Base-by-base conservation (phyloP, 2,329 filamentous ascomycete genomes). In the Cadophora sp. region DNA sequence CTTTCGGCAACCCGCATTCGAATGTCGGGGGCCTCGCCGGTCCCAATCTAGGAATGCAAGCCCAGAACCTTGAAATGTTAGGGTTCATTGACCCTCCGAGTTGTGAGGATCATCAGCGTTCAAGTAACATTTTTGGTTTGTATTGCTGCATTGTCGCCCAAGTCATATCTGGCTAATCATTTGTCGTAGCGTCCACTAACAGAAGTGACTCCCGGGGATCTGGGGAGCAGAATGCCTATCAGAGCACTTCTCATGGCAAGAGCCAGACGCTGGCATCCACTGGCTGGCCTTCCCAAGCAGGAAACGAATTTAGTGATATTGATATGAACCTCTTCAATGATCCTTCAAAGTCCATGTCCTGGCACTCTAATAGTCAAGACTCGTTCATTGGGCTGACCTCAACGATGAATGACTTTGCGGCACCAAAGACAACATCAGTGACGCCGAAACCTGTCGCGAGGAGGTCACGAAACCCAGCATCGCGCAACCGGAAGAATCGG, bases 1-100 rank as follows among this genome's bases (percentile, higher is more conserved):
- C 43, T 19, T 34, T 62, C 60, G 60, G 43, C 60, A 26, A 62
- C 11, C 48, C 43, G 43, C 60, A 62, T 29, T 31, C 46, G 40
- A 46, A 62, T 24, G 11, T 50, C 8, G 9, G 37, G 26, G 60
- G n/a, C 27, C 53, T 65, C 53, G 43, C 53, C 55, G 63, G n/a
- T 12, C 53, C 14, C 26, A 11, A 65, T 59, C 26, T 34, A 12
- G 63, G n/a, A 34, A 16, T 48, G 5, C 31, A 55, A 27, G 16
- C 34, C 34, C 14, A 43, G 19, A 53, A 56, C 27, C 22, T 64
- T 43, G 62, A 55, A 3, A 64, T 58, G 34, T 19, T 34, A 31
- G 24, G 19, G 24, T 29, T 31, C 24, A n/a, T 8, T 29, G 12
- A 6, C 22, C 31, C 29, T 26, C 19, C 19, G 24, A 27, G 22